A percentile compares a stretch with the other conserved stretches of the same genome.
Conservation (phyloP, 331 rosid species). For the Rhamnella rubrinervis region DNA sequence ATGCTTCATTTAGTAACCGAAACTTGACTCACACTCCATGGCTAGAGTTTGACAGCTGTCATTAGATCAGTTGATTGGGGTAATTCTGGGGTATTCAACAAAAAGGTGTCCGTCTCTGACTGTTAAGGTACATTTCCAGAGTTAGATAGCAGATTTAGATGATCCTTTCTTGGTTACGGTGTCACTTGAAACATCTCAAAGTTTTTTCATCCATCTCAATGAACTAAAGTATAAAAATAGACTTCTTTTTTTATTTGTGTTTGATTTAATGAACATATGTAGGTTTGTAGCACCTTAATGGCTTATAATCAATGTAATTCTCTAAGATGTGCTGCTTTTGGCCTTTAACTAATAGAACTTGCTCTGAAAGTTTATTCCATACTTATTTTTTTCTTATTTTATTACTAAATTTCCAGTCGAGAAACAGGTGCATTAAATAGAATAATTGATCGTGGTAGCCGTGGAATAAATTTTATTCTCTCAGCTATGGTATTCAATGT, state of each 20-base stretch:
- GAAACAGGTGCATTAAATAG: slow-evolving; percentile 92
- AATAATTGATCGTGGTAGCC: slow-evolving; percentile 98
- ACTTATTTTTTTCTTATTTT: slow-evolving; percentile 17
- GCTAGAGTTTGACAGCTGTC: background rate
- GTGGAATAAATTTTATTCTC: slow-evolving; percentile 95
- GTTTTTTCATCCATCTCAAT: too few relatives aligned
- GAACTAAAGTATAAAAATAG: too few relatives aligned
- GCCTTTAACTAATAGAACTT: background rate
- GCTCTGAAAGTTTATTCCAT: too few relatives aligned
- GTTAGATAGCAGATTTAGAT: background rate
- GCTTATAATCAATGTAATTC: too few relatives aligned
- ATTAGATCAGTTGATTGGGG: background rate
- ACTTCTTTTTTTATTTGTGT: too few relatives aligned
- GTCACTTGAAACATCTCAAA: too few relatives aligned
- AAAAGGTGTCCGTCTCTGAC: background rate
- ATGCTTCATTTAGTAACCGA: background rate
- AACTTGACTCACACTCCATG: background rate
- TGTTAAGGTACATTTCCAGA: background rate
- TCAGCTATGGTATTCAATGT: slow-evolving; percentile 96
- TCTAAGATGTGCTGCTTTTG: background rate
- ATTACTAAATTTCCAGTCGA: slow-evolving; percentile 59
- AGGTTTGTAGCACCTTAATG: too few relatives aligned
- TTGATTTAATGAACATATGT: too few relatives aligned
- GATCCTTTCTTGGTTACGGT: too few relatives aligned
- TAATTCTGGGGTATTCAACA: background rate